phyloP scores from a whole-genome alignment of 2,329 filamentous ascomycete genomes.

The Clarireedia paspali region DNA sequence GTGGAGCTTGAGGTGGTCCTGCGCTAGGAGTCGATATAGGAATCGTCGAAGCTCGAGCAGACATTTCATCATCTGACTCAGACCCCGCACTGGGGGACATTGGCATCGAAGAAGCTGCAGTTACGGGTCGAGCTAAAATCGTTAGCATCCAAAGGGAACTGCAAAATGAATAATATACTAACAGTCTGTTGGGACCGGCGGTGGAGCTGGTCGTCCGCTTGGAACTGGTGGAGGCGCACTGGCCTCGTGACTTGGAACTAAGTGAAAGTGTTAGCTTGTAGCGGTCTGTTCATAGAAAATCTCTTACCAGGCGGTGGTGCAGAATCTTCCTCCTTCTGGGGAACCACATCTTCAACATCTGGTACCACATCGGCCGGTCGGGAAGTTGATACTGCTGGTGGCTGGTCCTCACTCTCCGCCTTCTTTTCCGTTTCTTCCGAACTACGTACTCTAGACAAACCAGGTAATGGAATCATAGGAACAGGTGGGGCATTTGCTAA shows the following conservation, averaged over 20 bases:
- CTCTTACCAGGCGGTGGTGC: constrained; percentile 30
- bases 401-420: constrained; percentile 35
- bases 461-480: constrained; percentile 61
- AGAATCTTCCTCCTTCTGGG: constrained; percentile 25
- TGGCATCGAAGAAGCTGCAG: constrained; percentile 43
- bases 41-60: constrained; percentile 41
- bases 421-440: constrained; percentile 36
- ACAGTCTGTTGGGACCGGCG: constrained; percentile 54
- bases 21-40: constrained; percentile 32
- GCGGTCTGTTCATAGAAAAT: neutral
- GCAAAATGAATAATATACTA: constrained; percentile 32
- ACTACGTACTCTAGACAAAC: constrained; percentile 53
- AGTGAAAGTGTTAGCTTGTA: constrained; percentile 6
- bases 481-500: constrained; percentile 44
- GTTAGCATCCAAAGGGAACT: constrained; percentile 21
- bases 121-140: constrained; percentile 53
- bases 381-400: constrained; percentile 37
- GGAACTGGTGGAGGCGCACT: constrained; percentile 27
- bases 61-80: constrained; percentile 83
- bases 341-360: constrained; percentile 45
- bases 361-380: constrained; percentile 39
- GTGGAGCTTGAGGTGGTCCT: constrained; percentile 39
- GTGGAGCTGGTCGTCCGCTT: constrained; percentile 44
- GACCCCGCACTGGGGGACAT: constrained; percentile 70
- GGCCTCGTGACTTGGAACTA: constrained; percentile 26